Base-by-base conservation (phyloP, 352 stramenopile genomes). In the Globisporangium middletonii region DNA sequence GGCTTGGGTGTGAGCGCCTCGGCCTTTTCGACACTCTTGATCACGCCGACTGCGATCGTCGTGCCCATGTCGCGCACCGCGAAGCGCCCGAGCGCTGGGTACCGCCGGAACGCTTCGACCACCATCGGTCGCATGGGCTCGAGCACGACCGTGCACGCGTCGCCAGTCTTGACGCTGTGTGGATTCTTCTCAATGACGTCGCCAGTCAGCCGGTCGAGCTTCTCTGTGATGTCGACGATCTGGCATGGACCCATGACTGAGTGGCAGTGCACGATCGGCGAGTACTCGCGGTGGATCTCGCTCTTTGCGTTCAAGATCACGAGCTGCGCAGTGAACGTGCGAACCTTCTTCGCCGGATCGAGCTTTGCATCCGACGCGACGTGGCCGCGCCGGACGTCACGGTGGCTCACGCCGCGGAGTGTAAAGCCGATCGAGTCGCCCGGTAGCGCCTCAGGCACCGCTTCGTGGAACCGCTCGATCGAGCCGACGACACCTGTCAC, bases 341-440 rank as follows among this genome's bases (percentile, higher is more conserved):
- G 64, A 9, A 86, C 83, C 33, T 45, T 71, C 56, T 73, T 77
- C 16, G 96, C 91, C 3, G 96, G 96, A 69, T 98, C 86, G 57
- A 97, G 89, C 63, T 97, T 92, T 23, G 78, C 77, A 77, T 99
- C 88, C 38, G 92, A 98, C 19, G 85, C 84, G 27, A 99, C 95
- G 68, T 92, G 95, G 44, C 97, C 97, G 66, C 96, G 86, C 59
- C 82, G 74, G 56, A 99, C 78, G 50, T 98, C 3, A 97, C 75
- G 5, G 81, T 88, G 37, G 41, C 18, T 45, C 41, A 99, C 72
- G 69, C 97, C 97, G 75, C 98, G 99, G 30, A 98, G 80, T 71
- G 98, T 98, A 77, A 99, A 98, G 59, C 97, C 96, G 53, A 99
- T 93, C 65, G 97, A 98, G 69, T 98, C 91, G 65, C 96, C 96